Conservation (phyloP, 768 basidiomycete genomes). For the Sistotremastrum niveocremeum region DNA sequence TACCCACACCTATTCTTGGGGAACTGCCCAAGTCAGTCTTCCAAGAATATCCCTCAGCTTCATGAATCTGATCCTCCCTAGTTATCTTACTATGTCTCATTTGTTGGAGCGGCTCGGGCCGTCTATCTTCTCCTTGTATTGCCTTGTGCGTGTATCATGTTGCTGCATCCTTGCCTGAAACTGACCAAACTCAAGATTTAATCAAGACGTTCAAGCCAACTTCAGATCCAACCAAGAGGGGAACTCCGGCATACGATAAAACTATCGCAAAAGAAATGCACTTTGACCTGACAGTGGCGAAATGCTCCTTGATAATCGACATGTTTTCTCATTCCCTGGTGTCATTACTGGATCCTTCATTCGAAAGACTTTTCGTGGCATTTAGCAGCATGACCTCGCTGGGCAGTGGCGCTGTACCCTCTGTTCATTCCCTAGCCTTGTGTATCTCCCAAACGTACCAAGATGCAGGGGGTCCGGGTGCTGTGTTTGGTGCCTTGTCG, state of each 20-base stretch:
- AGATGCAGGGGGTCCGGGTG: constrained; percentile 31
- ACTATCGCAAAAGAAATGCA: constrained; percentile 41
- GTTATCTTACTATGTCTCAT: constrained; percentile 66
- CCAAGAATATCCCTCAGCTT: constrained; percentile 1
- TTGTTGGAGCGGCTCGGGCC: constrained; percentile 51
- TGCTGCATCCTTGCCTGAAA: constrained; percentile 11
- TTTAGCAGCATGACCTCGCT: constrained; percentile 51
- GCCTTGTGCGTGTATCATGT: constrained; percentile 35
- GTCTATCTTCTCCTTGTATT: constrained; percentile 52
- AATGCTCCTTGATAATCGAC: constrained; percentile 53
- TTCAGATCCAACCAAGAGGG: constrained; percentile 2
- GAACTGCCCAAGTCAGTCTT: constrained; percentile 34
- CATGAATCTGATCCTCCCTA: constrained; percentile 12
- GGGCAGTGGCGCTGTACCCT: constrained; percentile 56
- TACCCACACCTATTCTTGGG: constrained; percentile 58
- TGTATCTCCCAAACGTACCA: constrained; percentile 35
- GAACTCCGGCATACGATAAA: constrained; percentile 19
- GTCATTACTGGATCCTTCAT: constrained; percentile 19
- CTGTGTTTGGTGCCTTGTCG: constrained; percentile 60
- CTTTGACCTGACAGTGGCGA: constrained; percentile 58
- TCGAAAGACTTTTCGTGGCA: constrained; percentile 37
- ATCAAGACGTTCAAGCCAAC: constrained; percentile 46
- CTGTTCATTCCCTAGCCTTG: constrained; percentile 60
- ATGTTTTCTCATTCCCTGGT: constrained; percentile 51
- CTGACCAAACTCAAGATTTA: constrained; percentile 17